Conservation (phyloP, 2,329 filamentous ascomycete genomes). For the Talaromyces sp. region DNA sequence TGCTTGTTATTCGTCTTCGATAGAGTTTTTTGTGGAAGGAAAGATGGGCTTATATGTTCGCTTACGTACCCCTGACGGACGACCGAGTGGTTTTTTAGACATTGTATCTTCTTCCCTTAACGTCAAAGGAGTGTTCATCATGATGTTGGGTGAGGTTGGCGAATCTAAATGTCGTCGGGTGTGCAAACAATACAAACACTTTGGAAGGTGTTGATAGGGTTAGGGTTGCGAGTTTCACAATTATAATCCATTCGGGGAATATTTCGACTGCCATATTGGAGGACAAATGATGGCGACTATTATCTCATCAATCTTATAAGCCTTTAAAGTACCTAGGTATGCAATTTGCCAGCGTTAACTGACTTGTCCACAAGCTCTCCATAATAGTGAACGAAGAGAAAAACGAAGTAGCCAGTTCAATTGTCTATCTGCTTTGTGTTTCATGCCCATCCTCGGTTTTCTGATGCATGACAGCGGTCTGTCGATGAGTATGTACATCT, state of each 20-base stretch:
- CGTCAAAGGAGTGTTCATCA: not conserved
- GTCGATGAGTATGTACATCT: not conserved
- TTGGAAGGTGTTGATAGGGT: not conserved
- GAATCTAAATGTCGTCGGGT: not conserved
- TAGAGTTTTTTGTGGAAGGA: not conserved
- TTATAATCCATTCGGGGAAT: too few relatives aligned
- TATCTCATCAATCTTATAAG: too few relatives aligned
- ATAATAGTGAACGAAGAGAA: not conserved
- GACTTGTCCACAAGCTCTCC: not conserved
- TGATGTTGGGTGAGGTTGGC: not conserved
- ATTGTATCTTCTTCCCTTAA: not conserved
- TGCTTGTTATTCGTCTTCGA: not conserved
- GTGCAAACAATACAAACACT: slow-evolving; percentile 7
- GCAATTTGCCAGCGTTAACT: not conserved
- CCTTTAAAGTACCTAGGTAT: not conserved
- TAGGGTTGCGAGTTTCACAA: too few relatives aligned
- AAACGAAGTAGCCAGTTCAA: not conserved
- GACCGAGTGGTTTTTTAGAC: not conserved
- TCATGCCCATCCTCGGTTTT: not conserved
- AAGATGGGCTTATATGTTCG: too few relatives aligned
- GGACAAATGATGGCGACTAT: too few relatives aligned
- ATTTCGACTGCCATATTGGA: too few relatives aligned
- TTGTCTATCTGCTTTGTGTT: not conserved
- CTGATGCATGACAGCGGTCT: not conserved
- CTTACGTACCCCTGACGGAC: slow-evolving; percentile 4